Base-by-base conservation (phyloP, 2,329 filamentous ascomycete species). In the Hymenoscyphus scutula region DNA sequence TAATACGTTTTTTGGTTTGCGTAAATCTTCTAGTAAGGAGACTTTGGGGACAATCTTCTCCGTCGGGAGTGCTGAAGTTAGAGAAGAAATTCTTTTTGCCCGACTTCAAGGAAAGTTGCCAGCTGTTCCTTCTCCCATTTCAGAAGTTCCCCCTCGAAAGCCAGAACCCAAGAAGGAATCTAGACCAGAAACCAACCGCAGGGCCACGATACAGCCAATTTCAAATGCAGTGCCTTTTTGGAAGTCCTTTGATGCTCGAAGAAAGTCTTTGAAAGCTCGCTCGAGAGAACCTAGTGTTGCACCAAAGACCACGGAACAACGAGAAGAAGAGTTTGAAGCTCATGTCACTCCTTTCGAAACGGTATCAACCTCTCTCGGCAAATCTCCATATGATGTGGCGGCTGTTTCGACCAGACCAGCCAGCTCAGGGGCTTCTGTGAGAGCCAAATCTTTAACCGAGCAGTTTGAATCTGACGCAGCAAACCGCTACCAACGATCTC, bases 21-120 rank as follows among this genome's bases (percentile, higher is more conserved):
- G 65, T 55, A 65, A 59, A 38, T 59, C 57, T 53, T 58, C 41
- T 7, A 64, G 65, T 41, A 73, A 71, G 41, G 72, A 74, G 51
- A 74, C 71, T 10, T 59, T 73, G 17, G 66, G 63, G 0, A 73
- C 70, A 2, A 72, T 72, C 5, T 69, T 70, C 19, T 70, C 68
- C 2, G 69, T 73, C 37, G 71, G 69, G n/a, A 69, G 66, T 37
- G 62, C 64, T 2, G 70, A 74, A 57, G 53, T 64, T 8, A 61
- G 67, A 27, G 69, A 69, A 19, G 71, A 72, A 51, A 48, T 67
- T 10, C 65, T 62, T 56, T 65, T 69, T 53, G 62, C 61, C 8
- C 61, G 66, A 51, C 30, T 71, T 10, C 68, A 72, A 29, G 65
- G 63, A 30, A 62, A 65, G 19, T 58, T 71, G 17, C 70, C 70